Base-by-base conservation (phyloP, 192 early-diverging fungal species). In the Backusella mclennaniae region DNA sequence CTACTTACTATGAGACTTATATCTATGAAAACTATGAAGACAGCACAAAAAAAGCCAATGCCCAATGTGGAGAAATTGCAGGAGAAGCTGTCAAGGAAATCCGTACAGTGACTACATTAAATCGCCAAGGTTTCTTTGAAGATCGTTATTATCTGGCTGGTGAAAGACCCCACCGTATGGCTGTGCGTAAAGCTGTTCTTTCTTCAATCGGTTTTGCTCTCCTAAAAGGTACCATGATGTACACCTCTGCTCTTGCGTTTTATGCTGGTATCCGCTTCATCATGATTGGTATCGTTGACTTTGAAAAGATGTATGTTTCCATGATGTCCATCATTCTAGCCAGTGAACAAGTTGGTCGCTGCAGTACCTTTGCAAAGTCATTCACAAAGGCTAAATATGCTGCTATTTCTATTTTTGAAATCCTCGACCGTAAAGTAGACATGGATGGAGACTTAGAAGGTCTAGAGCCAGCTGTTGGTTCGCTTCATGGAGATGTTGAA, bases 51-150 rank as follows among this genome's bases (percentile, higher is more conserved):
- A 86, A 80, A 39, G 90, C 93, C 6, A 95, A 96, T 85, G 92
- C 94, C 68, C 74, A 85, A 35, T 91, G 91, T 4, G 94, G 92
- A 59, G 90, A 95, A 81, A 87, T 94, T 63, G 94, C 95, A 21
- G 85, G 87, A 76, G 95, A 98, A 84, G 92, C 94, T 3, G 91
- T 97, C 14, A 81, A 88, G 29, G 91, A 94, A 67, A 92, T 98
- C 29, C 93, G 94, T 63, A 98, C 96, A 1, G 92, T 98, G 26
- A 89, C 92, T 23, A 87, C 94, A 7, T 84, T 98, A 23, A 92
- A 87, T 7, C 88, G 90, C 39, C 90, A 96, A 80, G 77, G 85
- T 33, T 82, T 82, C 31, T 97, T 98, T 77, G 88, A 90, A 73
- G 71, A 82, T 15, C 83, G 85, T 53, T 98, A 92, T 77, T 67